These are phyloP conservation scores for Forsythia suspensa DNA, from an alignment of 257 asterid genomes.

Conservation along the genomic window DNA sequence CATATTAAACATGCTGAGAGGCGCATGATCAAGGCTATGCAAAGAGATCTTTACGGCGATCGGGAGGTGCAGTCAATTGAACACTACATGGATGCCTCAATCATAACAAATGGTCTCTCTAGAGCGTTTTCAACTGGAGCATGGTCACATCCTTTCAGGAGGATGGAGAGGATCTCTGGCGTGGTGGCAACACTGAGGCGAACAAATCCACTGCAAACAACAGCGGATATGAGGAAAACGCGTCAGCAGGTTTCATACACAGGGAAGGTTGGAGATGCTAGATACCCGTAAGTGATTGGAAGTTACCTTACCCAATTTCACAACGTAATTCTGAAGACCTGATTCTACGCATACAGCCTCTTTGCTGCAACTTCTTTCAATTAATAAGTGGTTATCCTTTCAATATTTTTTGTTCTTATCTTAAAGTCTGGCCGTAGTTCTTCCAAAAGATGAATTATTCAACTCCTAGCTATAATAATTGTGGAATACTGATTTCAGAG, in stretches of 20 bases:
- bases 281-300: constrained; percentile 79
- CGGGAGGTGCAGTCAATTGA: constrained; percentile 54
- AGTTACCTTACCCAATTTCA: constrained; percentile 12
- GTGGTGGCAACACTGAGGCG: constrained; percentile 85
- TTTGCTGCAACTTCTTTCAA: too few relatives aligned
- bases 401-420: too few relatives aligned
- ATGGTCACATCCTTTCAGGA: constrained; percentile 89
- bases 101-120: constrained; percentile 81
- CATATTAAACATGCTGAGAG: constrained; percentile 82
- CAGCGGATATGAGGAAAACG: constrained; percentile 86
- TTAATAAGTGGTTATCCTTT: not conserved
- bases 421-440: too few relatives aligned
- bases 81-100: constrained; percentile 74
- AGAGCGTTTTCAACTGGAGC: constrained; percentile 92
- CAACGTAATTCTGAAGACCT: not conserved
- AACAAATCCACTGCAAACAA: constrained; percentile 83
- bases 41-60: constrained; percentile 73
- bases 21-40: constrained; percentile 73
- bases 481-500: not conserved
- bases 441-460: too few relatives aligned
- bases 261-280: constrained; percentile 90
- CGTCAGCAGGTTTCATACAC: constrained; percentile 87
- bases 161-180: constrained; percentile 78
- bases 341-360: not conserved
- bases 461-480: not conserved